Evolutionary conservation across 192 early-diverging fungal genomes (phyloP), one percentile per base, ranked within the genome.

Genomic region (Neocallimastix lanati): DNA sequence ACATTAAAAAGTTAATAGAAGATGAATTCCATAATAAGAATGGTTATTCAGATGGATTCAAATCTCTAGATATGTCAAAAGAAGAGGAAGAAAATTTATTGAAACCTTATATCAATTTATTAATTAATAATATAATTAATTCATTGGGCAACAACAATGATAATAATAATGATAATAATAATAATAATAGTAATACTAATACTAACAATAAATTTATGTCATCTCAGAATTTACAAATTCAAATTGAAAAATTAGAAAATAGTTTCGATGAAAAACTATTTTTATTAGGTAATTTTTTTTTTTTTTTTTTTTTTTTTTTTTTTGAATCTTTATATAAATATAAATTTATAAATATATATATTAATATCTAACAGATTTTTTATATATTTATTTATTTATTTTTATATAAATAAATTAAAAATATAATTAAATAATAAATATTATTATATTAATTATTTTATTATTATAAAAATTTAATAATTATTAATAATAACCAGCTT

Each of bases 251-350:
- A 11, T n/a, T 67, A 9, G 50, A 67, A 67, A 67, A 67, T 67
- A 67, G 9, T n/a, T 87, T 87, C 79, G 88, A 89, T 80, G 86
- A 88, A 80, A 89, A 89, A 80, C 81, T 89, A 33, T 87, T 81
- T 81, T 50, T 84, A 12, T 38, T 89, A 25, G 50, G 50, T 67
- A 67, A n/a, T 67, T 21, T 50, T 13, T 50, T 33, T 33, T 33
- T 33, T 33, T 33, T 33, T 33, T 6, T 33, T 6, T 33, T 33
- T 6, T 33, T 33, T 6, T 33, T 33, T 33, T n/a, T n/a, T n/a
- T n/a, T n/a, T n/a, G n/a, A n/a, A n/a, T n/a, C n/a, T n/a, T n/a
- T n/a, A n/a, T n/a, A n/a, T n/a, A n/a, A n/a, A n/a, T n/a, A n/a
- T n/a, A n/a, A n/a, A n/a, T n/a, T n/a, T n/a, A n/a, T n/a, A n/a